A percentile compares a stretch with the other conserved stretches of the same genome.
Conservation (phyloP, 2,329 filamentous ascomycete species). For the Biscogniauxia marginata region DNA sequence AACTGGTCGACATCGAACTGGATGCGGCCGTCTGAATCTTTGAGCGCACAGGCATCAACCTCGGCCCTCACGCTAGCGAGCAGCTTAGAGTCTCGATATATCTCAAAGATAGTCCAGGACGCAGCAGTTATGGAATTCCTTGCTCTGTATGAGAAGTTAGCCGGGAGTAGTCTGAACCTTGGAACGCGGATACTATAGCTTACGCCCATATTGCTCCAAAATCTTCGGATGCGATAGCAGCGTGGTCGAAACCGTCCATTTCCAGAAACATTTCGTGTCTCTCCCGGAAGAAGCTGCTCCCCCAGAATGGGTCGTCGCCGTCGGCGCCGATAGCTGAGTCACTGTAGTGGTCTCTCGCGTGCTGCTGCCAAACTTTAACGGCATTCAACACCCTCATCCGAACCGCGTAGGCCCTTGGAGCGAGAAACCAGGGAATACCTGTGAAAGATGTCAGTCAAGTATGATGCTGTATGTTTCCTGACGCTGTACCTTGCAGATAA, state of each 20-base stretch:
- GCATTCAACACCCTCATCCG: slow-evolving; percentile 22
- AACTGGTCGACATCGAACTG: slow-evolving; percentile 23
- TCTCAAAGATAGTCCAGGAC: slow-evolving; percentile 25
- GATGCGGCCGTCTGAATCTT: slow-evolving; percentile 12
- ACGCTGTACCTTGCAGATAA: slow-evolving; percentile 24
- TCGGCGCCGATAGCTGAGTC: slow-evolving; percentile 13
- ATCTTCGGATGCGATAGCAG: slow-evolving; percentile 25
- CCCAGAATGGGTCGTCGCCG: slow-evolving; percentile 28
- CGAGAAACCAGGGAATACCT: slow-evolving; percentile 27
- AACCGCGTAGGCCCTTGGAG: slow-evolving; percentile 24
- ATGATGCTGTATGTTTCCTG: not conserved
- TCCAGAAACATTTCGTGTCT: slow-evolving; percentile 24
- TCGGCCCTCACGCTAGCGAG: slow-evolving; percentile 21
- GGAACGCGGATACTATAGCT: slow-evolving; percentile 7
- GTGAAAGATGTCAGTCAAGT: slow-evolving; percentile 1
- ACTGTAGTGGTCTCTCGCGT: slow-evolving; percentile 23
- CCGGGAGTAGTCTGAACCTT: not conserved
- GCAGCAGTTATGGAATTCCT: slow-evolving; percentile 23
- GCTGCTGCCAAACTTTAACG: slow-evolving; percentile 23
- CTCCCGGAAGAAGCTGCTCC: slow-evolving; percentile 27
- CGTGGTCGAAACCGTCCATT: slow-evolving; percentile 27
- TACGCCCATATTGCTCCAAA: slow-evolving; percentile 30
- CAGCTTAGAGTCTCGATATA: slow-evolving; percentile 25
- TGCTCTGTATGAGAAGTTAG: slow-evolving; percentile 18
- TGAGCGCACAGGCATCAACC: slow-evolving; percentile 17